Conservation (phyloP, 306 rosid genomes). For the Trifolium subterraneum region DNA sequence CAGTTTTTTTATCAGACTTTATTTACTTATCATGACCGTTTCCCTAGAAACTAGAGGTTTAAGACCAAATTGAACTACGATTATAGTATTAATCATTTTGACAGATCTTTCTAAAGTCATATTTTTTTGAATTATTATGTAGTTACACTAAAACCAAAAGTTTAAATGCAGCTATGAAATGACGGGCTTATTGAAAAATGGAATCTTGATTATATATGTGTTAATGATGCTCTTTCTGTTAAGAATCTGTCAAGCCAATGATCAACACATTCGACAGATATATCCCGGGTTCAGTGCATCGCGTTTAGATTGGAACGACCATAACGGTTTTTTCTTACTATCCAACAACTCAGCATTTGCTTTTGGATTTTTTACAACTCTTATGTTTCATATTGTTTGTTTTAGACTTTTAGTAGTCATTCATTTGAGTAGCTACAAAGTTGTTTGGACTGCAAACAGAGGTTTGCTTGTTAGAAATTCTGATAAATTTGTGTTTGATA, state of each 20-base stretch:
- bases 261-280: conserved; percentile 49
- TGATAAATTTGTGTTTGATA: conserved; percentile 65
- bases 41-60: background rate
- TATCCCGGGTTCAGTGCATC: conserved; percentile 63
- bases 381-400: conserved; percentile 63
- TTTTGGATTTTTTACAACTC: conserved; percentile 68
- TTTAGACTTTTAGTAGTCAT: conserved; percentile 63
- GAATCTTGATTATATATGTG: conserved; percentile 43
- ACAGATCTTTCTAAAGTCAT: background rate
- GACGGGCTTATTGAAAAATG: conserved; percentile 40
- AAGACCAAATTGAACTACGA: no score
- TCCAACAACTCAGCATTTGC: conserved; percentile 69
- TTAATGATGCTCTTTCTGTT: conserved; percentile 43
- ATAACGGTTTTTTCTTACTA: conserved; percentile 65
- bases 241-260: conserved; percentile 52
- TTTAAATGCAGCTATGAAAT: conserved; percentile 33
- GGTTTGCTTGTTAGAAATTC: conserved; percentile 63
- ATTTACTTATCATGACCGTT: background rate
- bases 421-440: conserved; percentile 57
- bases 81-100: no score
- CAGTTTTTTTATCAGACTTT: background rate
- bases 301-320: conserved; percentile 58
- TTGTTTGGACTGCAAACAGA: conserved; percentile 85
- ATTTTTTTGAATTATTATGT: background rate
- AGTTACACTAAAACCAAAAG: conserved; percentile 5